Evolutionary conservation across 2,329 filamentous ascomycete genomes (phyloP), one percentile per base, ranked within the genome.

Genomic region (Scytalidium lignicola): DNA sequence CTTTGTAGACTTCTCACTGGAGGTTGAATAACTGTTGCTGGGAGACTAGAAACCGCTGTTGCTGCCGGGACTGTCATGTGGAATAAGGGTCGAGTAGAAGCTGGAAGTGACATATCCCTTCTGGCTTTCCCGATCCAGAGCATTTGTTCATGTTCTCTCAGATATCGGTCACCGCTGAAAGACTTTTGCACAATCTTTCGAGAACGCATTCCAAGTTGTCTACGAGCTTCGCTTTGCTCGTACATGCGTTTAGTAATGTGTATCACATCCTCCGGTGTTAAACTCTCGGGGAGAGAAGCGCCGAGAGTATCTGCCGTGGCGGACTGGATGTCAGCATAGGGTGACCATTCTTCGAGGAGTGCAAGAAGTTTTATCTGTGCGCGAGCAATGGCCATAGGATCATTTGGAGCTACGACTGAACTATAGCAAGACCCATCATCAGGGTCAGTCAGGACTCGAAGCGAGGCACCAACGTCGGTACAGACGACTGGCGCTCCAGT

Each of bases 341-440:
- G 67, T 47, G 73, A 69, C 80, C 80, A 85, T 58, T 82, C 75
- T 3, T 78, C 81, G 1, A 83, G 66, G 69, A 85, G 74, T 6
- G 74, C 79, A 12, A 85, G 70, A 55, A 85, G 73, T 49, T 77
- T 76, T 53, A 85, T 76, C 57, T 85, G 82, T 0, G 82, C 82
- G 20, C 75, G 70, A 1, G 81, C 82, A 1, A 85, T 69, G 3
- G 76, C 74, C 15, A n/a, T 37, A 37, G 32, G n/a, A 60, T 85
- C 82, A 56, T 85, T 85, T 2, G 81, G 82, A 13, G 81, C 77
- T 2, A 85, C 80, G 4, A 85, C 78, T 50, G 79, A 80, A 53
- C 78, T 80, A 66, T 79, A 85, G 3, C 73, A 68, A 55, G 57
- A 59, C 17, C 68, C 71, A 43, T 70, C 69, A 44, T 74, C 71